A percentile compares a stretch with the other conserved stretches of the same genome.
Conservation (phyloP, 73 alveolate species). For the Symbiodinium pilosum region DNA sequence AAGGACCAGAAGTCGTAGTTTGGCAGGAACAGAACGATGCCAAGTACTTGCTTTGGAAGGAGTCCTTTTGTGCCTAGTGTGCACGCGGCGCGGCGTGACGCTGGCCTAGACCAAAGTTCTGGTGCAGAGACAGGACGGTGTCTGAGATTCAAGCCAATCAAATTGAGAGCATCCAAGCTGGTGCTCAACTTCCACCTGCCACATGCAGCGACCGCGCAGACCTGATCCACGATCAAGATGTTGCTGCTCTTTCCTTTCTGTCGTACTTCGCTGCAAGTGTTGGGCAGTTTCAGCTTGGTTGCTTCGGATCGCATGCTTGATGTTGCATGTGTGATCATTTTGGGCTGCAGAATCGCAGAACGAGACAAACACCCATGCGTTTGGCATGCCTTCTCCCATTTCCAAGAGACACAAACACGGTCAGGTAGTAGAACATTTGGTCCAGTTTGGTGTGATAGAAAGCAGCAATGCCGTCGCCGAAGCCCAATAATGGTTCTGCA, state of each 20-base stretch:
- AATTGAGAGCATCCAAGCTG: background rate
- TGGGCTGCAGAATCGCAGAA: too few species aligned
- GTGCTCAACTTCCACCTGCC: background rate
- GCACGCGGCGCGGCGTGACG: background rate
- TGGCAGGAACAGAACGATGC: background rate
- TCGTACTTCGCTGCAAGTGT: too few species aligned
- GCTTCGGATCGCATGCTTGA: too few species aligned
- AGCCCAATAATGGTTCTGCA: background rate
- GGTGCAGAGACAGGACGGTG: background rate
- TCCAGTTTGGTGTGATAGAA: too few species aligned
- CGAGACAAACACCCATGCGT: too few species aligned
- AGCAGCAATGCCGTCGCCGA: background rate
- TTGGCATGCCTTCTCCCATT: too few species aligned
- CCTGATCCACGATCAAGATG: too few species aligned
- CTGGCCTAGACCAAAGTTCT: background rate
- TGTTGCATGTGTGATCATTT: too few species aligned
- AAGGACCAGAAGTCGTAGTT: background rate
- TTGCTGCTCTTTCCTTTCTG: too few species aligned
- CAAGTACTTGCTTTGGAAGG: background rate
- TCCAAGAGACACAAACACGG: too few species aligned
- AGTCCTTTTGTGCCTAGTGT: background rate
- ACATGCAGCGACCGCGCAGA: constrained; percentile 1
- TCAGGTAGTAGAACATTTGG: too few species aligned
- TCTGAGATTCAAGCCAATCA: background rate
- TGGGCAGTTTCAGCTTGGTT: too few species aligned